Evolutionary conservation across 495 filamentous ascomycete species (phyloP), one percentile per base, ranked within the genome.

Genomic region (Cercophora newfieldiana): DNA sequence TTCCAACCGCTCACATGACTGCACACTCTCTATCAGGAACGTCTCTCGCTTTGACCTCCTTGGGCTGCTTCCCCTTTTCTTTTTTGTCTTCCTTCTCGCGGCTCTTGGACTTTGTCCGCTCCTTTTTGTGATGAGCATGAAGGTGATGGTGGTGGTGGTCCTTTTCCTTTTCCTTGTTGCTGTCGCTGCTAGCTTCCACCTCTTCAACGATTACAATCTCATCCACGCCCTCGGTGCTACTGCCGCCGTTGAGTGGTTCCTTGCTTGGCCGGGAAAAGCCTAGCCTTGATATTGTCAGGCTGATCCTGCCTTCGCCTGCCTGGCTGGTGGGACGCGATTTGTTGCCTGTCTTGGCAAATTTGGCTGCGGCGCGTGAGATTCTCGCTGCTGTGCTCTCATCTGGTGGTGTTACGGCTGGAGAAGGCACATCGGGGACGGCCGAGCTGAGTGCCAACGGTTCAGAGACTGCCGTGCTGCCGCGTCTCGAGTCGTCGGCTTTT

Each of bases 1-100:
- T 14, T 16, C 19, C 2, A 37, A 16, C 2, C 29, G 22, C 65
- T 75, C 63, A 79, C 77, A 79, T 79, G 7, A 79, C 74, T 29
- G 78, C 68, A 78, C 92, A 96, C 72, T 94, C 91, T 55, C 91
- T 80, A 60, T 96, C 92, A 7, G 87, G 86, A 54, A 79, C 69
- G 12, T 61, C 66, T n/a, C n/a, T n/a, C 24, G 71, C 71, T 60
- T 78, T 80, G 44, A 72, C 75, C 18, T 62, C 68, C 58, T 78
- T 81, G 19, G 70, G 69, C 66, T 50, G 33, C 31, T 78, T 81
- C 16, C 59, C 67, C 53, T 81, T 82, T 2, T 66, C 68, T 31
- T 70, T 69, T 19, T 63, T 61, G 14, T 73, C 73, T 63, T 78
- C 80, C 44, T 77, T 77, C 18, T 44, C 37, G 30, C 73, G 71